phyloP scores from a whole-genome alignment of 1,139 yeast species.

The Torulaspora pretoriensis region DNA sequence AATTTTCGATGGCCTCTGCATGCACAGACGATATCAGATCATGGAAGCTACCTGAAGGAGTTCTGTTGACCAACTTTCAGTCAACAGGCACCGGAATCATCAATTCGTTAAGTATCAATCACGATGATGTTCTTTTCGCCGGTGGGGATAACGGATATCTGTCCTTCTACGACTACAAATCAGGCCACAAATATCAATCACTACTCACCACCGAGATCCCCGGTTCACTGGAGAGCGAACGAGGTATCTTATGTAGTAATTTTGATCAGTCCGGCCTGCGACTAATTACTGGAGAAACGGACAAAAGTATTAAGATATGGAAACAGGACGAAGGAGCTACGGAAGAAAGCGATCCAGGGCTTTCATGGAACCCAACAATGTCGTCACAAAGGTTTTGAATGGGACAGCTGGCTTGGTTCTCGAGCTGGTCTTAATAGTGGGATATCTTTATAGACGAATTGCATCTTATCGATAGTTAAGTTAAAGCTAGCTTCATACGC shows the following conservation, averaged over 20 bases:
- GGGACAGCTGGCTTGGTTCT: neutral
- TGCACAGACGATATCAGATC: constrained; percentile 77
- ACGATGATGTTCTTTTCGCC: constrained; percentile 65
- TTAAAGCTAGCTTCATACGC: neutral
- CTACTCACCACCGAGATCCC: constrained; percentile 55
- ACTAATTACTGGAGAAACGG: constrained; percentile 82
- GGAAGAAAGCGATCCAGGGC: constrained; percentile 44
- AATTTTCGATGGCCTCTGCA: constrained; percentile 74
- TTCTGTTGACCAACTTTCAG: constrained; percentile 52
- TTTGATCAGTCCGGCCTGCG: constrained; percentile 82
- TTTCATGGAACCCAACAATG: constrained; percentile 44
- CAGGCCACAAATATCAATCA: constrained; percentile 60
- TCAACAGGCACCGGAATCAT: constrained; percentile 52
- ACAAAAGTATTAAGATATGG: constrained; percentile 87
- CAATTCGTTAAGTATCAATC: constrained; percentile 64
- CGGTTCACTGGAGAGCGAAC: constrained; percentile 64
- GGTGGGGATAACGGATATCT: constrained; percentile 83
- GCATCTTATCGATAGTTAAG: neutral
- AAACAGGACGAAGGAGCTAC: constrained; percentile 50
- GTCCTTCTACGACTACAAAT: constrained; percentile 72
- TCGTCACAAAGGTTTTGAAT: constrained; percentile 29
- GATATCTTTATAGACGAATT: constrained; percentile 2
- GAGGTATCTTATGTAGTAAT: constrained; percentile 64
- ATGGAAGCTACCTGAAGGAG: constrained; percentile 80
- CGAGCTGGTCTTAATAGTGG: neutral